phyloP scores from a whole-genome alignment of 2,329 filamentous ascomycete genomes.

The Xenosphaeropsis pyriputrescens region DNA sequence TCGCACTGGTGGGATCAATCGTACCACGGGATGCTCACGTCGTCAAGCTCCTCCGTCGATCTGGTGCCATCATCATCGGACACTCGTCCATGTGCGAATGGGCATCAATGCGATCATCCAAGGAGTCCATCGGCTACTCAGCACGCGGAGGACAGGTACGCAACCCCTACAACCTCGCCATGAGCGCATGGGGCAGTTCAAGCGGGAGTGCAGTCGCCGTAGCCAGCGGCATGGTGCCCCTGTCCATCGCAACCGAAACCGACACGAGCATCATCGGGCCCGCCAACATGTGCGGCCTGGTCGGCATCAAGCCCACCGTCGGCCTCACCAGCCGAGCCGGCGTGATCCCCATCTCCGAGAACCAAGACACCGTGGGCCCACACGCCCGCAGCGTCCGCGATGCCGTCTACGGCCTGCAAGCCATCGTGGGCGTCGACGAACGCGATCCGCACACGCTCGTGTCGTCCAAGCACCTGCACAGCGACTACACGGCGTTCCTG shows the following conservation, averaged over 20 bases:
- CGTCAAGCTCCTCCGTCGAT: constrained; percentile 41
- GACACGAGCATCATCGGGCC: constrained; percentile 49
- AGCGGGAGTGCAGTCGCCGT: constrained; percentile 43
- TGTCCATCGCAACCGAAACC: constrained; percentile 45
- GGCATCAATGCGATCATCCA: constrained; percentile 42
- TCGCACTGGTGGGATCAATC: constrained; percentile 33
- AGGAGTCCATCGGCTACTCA: constrained; percentile 46
- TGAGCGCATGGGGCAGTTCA: constrained; percentile 44
- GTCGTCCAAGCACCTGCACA: neutral
- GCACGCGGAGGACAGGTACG: constrained; percentile 44
- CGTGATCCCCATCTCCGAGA: constrained; percentile 46
- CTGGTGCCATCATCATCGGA: constrained; percentile 50
- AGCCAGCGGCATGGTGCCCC: neutral
- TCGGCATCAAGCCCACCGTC: constrained; percentile 54
- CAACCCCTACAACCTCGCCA: constrained; percentile 41
- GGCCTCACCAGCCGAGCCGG: constrained; percentile 45
- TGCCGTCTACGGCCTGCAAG: constrained; percentile 41
- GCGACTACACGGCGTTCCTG: constrained; percentile 1
- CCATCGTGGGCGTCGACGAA: constrained; percentile 41
- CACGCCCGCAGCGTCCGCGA: constrained; percentile 52
- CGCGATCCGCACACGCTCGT: constrained; percentile 45
- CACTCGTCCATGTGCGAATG: constrained; percentile 53
- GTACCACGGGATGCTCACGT: constrained; percentile 37
- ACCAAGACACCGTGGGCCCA: constrained; percentile 51
- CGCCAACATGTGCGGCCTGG: constrained; percentile 36